These are phyloP conservation scores for Erythrophleum fordii DNA, from an alignment of 306 rosid genomes.

Conservation along the genomic window DNA sequence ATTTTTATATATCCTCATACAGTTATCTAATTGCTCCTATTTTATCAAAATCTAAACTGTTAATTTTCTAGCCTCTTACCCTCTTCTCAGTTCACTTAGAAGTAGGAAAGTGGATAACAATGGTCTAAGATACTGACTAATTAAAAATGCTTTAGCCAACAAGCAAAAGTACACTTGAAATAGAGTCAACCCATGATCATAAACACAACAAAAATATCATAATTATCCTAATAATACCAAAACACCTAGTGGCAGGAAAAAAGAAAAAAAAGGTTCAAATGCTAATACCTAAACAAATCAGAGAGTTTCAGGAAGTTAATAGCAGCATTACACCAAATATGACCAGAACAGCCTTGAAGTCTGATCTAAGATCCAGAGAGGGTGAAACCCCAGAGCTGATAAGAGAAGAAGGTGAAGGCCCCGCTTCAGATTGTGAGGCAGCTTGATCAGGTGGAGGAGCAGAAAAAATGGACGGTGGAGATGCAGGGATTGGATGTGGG, in stretches of 20 bases:
- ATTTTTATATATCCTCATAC: too few relatives aligned
- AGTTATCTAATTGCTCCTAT: not conserved
- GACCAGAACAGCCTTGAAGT: slow-evolving; percentile 32
- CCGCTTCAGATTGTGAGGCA: not conserved
- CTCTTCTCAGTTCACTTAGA: not conserved
- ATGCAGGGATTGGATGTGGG: slow-evolving; percentile 39
- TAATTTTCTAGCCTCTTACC: too few relatives aligned
- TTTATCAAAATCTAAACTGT: too few relatives aligned
- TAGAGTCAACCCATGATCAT: slow-evolving; percentile 1
- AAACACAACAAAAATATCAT: slow-evolving; percentile 7
- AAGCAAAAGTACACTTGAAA: not conserved
- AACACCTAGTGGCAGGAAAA: not conserved
- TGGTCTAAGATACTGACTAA: not conserved
- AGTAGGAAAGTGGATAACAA: not conserved
- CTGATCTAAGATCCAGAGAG: slow-evolving; percentile 15
- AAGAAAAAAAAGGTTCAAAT: not conserved
- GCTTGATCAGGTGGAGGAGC: slow-evolving; percentile 56
- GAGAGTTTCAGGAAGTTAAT: slow-evolving; percentile 11
- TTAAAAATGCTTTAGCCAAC: not conserved
- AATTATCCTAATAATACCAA: not conserved
- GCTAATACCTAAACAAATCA: slow-evolving; percentile 30
- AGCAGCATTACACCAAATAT: slow-evolving; percentile 33
- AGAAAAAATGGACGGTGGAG: slow-evolving; percentile 47
- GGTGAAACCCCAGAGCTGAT: not conserved
- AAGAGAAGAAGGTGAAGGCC: slow-evolving; percentile 48